These are phyloP conservation scores for Wilcoxina mikolae DNA, from an alignment of 495 filamentous ascomycete species.

Conservation along the genomic window DNA sequence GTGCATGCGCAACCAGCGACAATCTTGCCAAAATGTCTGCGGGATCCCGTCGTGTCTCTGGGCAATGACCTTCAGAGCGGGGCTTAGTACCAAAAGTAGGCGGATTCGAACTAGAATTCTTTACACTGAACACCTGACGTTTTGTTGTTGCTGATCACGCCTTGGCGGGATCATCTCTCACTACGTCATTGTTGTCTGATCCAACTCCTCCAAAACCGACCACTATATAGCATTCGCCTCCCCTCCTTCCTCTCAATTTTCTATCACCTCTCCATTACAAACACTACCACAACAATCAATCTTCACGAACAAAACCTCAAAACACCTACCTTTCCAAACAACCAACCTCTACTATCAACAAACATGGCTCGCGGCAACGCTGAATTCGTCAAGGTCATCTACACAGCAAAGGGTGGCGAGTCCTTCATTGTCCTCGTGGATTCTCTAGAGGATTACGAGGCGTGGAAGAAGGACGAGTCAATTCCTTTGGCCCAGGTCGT, in stretches of 20 bases:
- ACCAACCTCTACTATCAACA: conserved; percentile 17
- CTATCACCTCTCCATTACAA: not conserved
- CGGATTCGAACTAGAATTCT: too few relatives aligned
- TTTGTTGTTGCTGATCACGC: too few relatives aligned
- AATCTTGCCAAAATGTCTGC: too few relatives aligned
- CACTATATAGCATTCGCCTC: too few relatives aligned
- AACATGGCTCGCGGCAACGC: conserved; percentile 71
- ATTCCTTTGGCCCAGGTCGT: conserved; percentile 74
- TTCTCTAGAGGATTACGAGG: conserved; percentile 49
- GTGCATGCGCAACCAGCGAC: too few relatives aligned
- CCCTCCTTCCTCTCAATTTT: not conserved
- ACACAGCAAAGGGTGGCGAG: conserved; percentile 58
- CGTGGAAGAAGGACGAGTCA: conserved; percentile 70
- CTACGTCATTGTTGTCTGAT: too few relatives aligned
- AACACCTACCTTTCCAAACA: conserved; percentile 14
- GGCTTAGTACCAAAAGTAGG: too few relatives aligned
- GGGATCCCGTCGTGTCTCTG: too few relatives aligned
- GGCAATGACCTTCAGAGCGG: too few relatives aligned
- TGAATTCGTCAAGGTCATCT: conserved; percentile 65
- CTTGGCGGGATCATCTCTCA: too few relatives aligned
- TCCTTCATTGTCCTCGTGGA: conserved; percentile 90
- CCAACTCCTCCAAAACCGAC: too few relatives aligned
- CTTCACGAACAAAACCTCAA: conserved; percentile 1
- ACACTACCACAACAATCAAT: not conserved
- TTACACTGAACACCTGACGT: too few relatives aligned